Conservation (phyloP, 306 rosid species). For the Acmispon strigosus region DNA sequence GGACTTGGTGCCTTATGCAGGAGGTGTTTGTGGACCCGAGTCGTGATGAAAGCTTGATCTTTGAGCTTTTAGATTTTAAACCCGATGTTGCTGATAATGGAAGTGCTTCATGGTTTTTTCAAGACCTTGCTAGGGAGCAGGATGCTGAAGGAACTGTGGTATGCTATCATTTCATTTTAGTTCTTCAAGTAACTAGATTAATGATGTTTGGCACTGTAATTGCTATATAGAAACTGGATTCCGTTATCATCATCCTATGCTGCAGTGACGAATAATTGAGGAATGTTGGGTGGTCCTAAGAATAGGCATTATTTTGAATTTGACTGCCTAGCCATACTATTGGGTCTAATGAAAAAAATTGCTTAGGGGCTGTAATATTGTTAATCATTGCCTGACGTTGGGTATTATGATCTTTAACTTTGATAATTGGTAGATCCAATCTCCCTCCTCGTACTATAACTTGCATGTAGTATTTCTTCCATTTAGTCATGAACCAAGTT, state of each 20-base stretch:
- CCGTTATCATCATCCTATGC: not conserved
- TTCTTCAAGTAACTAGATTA: not conserved
- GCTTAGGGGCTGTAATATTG: not conserved
- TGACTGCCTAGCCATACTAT: not conserved
- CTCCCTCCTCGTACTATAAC: not conserved
- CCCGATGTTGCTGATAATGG: conserved; percentile 60
- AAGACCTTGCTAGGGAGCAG: conserved; percentile 80
- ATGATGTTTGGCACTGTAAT: not conserved
- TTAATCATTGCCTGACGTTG: not conserved
- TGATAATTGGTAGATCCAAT: not conserved
- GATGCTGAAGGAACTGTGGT: conserved; percentile 79
- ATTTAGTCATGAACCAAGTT: not conserved
- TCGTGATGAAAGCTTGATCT: conserved; percentile 78
- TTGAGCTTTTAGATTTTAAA: conserved; percentile 74
- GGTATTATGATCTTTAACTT: not conserved
- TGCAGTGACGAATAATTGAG: not conserved
- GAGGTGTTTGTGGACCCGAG: conserved; percentile 70
- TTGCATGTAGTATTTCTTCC: conserved; percentile 9
- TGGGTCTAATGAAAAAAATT: not conserved
- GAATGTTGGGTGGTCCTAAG: not conserved
- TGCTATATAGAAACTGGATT: not conserved
- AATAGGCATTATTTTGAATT: not conserved
- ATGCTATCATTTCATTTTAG: conserved; percentile 5
- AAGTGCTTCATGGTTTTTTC: conserved; percentile 90
- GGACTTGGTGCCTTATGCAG: conserved; percentile 25